Evolutionary conservation across 1,139 yeast genomes (phyloP).

Genomic region (Nakaseomyces glabratus): DNA sequence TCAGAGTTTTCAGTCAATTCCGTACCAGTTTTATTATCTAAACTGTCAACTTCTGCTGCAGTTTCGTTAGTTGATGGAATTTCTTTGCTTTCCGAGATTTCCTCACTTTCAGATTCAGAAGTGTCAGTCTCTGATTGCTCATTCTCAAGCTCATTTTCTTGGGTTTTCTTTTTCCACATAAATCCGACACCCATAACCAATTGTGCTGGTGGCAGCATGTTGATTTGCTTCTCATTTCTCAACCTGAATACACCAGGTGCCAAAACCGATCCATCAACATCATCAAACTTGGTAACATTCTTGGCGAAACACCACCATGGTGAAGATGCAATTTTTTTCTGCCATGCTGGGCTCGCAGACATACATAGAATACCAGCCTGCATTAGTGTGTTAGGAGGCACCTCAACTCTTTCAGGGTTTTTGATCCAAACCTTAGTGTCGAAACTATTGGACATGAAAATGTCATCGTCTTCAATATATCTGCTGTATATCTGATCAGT

Average conservation of each 20-base stretch:
- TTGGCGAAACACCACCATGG: constrained; percentile 74
- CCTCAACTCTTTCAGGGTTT: constrained; percentile 45
- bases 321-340: constrained; percentile 64
- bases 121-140: constrained; percentile 19
- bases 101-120: too few species aligned
- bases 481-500: constrained; percentile 75
- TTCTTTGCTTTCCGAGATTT: too few species aligned
- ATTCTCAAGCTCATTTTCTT: constrained; percentile 18
- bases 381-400: constrained; percentile 74
- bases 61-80: constrained; percentile 8
- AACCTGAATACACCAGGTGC: constrained; percentile 56
- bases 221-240: constrained; percentile 45
- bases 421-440: constrained; percentile 69
- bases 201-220: constrained; percentile 69
- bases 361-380: constrained; percentile 86
- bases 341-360: constrained; percentile 88
- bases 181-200: constrained; percentile 86
- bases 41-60: constrained; percentile 9
- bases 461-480: constrained; percentile 64
- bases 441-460: constrained; percentile 67
- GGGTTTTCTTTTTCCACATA: constrained; percentile 49
- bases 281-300: constrained; percentile 58
- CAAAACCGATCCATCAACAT: constrained; percentile 50
- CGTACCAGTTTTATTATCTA: constrained; percentile 10
- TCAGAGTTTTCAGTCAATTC: constrained; percentile 7